These are phyloP conservation scores for Fusarium sp. DNA, from an alignment of 2,329 filamentous ascomycete species.

Conservation along the genomic window DNA sequence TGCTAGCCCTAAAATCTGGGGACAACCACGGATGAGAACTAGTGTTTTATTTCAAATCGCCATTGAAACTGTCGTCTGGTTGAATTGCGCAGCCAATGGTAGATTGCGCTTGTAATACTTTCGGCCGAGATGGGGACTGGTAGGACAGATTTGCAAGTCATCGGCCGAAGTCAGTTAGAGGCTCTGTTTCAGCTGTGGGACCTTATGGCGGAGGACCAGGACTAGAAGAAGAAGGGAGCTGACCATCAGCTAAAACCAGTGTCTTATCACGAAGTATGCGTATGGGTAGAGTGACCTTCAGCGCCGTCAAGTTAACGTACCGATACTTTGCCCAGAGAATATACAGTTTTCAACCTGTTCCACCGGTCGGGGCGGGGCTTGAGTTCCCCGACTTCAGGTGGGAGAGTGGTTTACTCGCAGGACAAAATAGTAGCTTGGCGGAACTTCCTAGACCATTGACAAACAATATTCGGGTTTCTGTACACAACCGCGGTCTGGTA, in stretches of 20 bases:
- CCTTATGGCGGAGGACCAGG: constrained; percentile 27
- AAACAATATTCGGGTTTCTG: constrained; percentile 8
- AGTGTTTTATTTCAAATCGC: constrained; percentile 17
- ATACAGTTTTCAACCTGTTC: constrained; percentile 13
- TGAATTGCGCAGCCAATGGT: constrained; percentile 29
- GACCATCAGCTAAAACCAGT: constrained; percentile 10
- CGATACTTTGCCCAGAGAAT: not conserved
- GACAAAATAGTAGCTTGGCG: constrained; percentile 12
- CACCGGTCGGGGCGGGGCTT: constrained; percentile 36
- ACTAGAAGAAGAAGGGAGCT: constrained; percentile 38
- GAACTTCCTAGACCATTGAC: constrained; percentile 3
- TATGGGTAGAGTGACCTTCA: not conserved
- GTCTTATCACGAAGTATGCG: not conserved
- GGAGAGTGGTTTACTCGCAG: constrained; percentile 1
- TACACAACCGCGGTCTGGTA: constrained; percentile 2
- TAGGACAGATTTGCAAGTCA: constrained; percentile 17
- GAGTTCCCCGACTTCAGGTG: constrained; percentile 30
- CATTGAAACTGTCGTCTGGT: constrained; percentile 8
- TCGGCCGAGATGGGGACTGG: constrained; percentile 35
- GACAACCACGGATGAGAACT: constrained; percentile 24
- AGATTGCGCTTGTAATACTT: not conserved
- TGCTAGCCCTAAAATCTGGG: constrained; percentile 41
- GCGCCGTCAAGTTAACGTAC: not conserved
- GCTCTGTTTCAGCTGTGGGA: constrained; percentile 34
- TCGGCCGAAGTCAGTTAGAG: constrained; percentile 23